Evolutionary conservation across 2,329 filamentous ascomycete species (phyloP), one percentile per base, ranked within the genome.

Genomic region (Xylariomycetidae sp.): DNA sequence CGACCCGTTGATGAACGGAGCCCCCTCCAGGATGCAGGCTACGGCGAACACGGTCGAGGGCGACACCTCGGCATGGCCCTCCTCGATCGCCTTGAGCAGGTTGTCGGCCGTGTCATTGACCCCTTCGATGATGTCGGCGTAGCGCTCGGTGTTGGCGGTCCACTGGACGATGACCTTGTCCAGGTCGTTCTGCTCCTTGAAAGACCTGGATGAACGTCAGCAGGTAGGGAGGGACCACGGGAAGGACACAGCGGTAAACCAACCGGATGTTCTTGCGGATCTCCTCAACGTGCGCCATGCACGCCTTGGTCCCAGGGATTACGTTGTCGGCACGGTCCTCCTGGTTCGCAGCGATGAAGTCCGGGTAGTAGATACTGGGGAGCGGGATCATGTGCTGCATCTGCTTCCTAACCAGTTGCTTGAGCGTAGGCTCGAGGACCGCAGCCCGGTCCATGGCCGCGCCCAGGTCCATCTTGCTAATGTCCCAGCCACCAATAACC

Each of bases 271-370:
- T 89, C 61, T 85, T 75, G 56, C 89, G 88, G 54, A 98, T 82
- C 60, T 90, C 76, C 68, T 96, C 88, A 29, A 98, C 86, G 57
- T 98, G 92, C 37, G 79, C 87, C 64, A 69, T 80, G 60, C 71
- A 87, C 45, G 89, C 89, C 69, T 92, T 93, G 63, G 71, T 75
- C 32, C 92, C 92, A 43, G 83, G 68, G 30, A 96, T 63, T 43
- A 94, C 56, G 54, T 98, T 96, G 67, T 98, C 88, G 46, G 90
- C 92, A 54, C 92, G 85, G 56, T 89, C 88, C 63, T 92, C 89
- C 68, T 98, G 92, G 70, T 98, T 98, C 59, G 92, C 85, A 47
- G 92, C 92, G 57, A 98, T 98, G 72, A 98, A 98, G 65, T 96
- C 92, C 2, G 92, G 92, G 63, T 98, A 98, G 76, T 98, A 98